Percentiles rank a stretch among this genome's conserved stretches.
Evolutionary conservation across 768 basidiomycete genomes (phyloP).

Genomic region (Postia placenta): DNA sequence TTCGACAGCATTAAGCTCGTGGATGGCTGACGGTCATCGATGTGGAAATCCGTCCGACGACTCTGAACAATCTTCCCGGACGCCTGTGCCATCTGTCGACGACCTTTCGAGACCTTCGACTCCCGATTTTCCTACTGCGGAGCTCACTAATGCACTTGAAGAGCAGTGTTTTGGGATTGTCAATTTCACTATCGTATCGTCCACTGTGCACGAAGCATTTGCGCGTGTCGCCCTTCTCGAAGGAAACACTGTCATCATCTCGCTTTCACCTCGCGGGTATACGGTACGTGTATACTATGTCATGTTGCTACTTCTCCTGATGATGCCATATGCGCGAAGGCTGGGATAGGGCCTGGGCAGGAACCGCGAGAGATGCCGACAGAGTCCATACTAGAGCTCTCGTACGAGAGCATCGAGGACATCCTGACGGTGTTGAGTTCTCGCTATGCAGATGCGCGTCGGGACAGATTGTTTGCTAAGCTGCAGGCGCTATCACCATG

Average conservation of each 20-base stretch:
- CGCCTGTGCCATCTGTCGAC: too few species aligned
- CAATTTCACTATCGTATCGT: slow-evolving; percentile 34
- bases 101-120: too few species aligned
- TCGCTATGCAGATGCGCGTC: slow-evolving; percentile 41
- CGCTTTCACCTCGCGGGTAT: slow-evolving; percentile 50
- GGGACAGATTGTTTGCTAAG: slow-evolving; percentile 41
- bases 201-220: slow-evolving; percentile 40
- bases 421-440: slow-evolving; percentile 51
- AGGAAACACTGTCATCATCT: slow-evolving; percentile 39
- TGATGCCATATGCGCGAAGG: neutral
- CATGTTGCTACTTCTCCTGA: slow-evolving; percentile 9
- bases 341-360: neutral
- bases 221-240: slow-evolving; percentile 55
- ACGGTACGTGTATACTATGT: slow-evolving; percentile 29
- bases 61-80: too few species aligned
- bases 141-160: slow-evolving; percentile 46
- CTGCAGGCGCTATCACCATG: slow-evolving; percentile 33
- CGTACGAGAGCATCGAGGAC: slow-evolving; percentile 55
- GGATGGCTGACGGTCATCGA: too few species aligned
- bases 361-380: too few species aligned
- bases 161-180: slow-evolving; percentile 57
- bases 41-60: too few species aligned
- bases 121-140: slow-evolving; percentile 31
- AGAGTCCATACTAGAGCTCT: slow-evolving; percentile 11
- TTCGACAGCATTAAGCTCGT: too few species aligned